A percentile compares a stretch with the other conserved stretches of the same genome.
phyloP scores from a whole-genome alignment of 345 rosid species.

The Populus ilicifolia region DNA sequence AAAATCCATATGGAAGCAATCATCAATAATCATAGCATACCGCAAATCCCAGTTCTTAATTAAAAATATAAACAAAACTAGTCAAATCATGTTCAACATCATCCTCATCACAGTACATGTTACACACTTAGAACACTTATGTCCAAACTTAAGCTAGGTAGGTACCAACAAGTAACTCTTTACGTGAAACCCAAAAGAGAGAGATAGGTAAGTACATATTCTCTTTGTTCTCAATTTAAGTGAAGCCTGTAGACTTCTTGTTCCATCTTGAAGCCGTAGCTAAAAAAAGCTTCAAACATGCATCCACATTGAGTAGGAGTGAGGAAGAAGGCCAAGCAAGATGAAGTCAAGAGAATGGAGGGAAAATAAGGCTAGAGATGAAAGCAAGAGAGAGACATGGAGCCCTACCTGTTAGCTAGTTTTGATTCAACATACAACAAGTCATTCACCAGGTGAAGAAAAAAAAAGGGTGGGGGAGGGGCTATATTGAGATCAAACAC shows the following conservation, averaged over 20 bases:
- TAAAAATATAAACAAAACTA: background rate
- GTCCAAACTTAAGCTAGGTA: background rate
- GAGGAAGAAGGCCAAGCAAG: background rate
- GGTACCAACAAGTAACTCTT: background rate
- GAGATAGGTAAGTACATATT: background rate
- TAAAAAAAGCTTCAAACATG: background rate
- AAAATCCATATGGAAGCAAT: background rate
- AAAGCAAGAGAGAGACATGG: conserved; percentile 3
- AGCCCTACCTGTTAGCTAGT: conserved; percentile 22
- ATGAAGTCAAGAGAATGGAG: background rate
- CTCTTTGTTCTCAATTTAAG: background rate
- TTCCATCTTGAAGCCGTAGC: background rate
- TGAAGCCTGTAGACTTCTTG: background rate
- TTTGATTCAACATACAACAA: conserved; percentile 29
- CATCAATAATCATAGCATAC: background rate
- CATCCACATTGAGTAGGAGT: background rate
- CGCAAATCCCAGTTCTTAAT: background rate
- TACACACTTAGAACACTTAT: background rate
- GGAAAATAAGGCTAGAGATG: background rate
- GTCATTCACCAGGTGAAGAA: conserved; percentile 19
- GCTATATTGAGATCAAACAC: background rate
- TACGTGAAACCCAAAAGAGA: background rate
- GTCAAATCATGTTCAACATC: background rate
- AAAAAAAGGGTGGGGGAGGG: background rate
- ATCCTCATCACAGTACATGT: background rate